phyloP scores from a whole-genome alignment of 2,329 filamentous ascomycete genomes.

The Colletotrichum salicis region DNA sequence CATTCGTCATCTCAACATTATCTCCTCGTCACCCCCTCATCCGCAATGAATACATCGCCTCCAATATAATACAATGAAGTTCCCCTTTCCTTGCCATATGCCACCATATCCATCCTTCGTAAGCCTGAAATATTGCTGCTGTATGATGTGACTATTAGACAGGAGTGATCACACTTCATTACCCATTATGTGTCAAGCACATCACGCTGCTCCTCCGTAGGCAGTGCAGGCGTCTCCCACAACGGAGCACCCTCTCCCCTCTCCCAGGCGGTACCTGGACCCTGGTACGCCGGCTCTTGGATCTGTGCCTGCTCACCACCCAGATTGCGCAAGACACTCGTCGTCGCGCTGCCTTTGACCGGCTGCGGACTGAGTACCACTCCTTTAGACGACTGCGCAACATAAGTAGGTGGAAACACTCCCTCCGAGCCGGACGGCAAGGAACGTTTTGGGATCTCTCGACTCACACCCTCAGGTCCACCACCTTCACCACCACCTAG shows the following conservation, averaged over 20 bases:
- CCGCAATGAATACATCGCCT: background rate
- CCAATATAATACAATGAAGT: slow-evolving; percentile 10
- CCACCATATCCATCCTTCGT: background rate
- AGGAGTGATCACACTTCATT: slow-evolving; percentile 14
- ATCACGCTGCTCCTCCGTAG: slow-evolving; percentile 54
- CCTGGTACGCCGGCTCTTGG: slow-evolving; percentile 58
- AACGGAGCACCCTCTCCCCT: slow-evolving; percentile 57
- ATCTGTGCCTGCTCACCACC: slow-evolving; percentile 43
- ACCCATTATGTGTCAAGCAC: slow-evolving; percentile 49
- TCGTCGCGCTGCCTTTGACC: slow-evolving; percentile 51
- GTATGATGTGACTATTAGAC: slow-evolving; percentile 25
- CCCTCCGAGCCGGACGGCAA: slow-evolving; percentile 66
- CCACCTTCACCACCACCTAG: slow-evolving; percentile 52
- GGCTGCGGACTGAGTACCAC: slow-evolving; percentile 54
- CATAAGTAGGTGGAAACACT: slow-evolving; percentile 56
- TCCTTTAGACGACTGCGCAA: slow-evolving; percentile 47
- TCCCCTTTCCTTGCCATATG: background rate
- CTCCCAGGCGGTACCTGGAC: slow-evolving; percentile 62
- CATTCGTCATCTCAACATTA: background rate
- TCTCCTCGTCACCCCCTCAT: background rate
- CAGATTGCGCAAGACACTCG: slow-evolving; percentile 48
- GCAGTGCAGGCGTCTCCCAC: slow-evolving; percentile 49
- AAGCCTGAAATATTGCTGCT: slow-evolving; percentile 15
- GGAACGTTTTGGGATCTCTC: slow-evolving; percentile 59
- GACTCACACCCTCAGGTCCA: slow-evolving; percentile 44